Conservation (phyloP, 2,329 filamentous ascomycete genomes). For the Talaromyces funiculosus region DNA sequence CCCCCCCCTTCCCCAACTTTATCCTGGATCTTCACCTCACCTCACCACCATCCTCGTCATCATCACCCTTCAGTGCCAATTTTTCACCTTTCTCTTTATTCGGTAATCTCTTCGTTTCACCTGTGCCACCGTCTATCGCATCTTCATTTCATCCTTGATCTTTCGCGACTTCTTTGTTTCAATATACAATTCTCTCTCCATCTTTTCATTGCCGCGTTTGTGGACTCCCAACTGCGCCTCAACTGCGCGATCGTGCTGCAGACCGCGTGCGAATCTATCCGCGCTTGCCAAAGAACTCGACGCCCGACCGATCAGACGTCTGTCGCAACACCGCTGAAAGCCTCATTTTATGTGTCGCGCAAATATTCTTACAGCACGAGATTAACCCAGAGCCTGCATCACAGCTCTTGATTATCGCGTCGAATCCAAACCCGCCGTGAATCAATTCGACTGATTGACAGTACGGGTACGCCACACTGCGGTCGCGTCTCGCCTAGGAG, state of each 20-base stretch:
- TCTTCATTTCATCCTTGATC: neutral
- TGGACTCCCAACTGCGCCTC: conserved; percentile 11
- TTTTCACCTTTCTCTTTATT: neutral
- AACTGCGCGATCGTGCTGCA: conserved; percentile 10
- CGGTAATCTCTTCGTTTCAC: neutral
- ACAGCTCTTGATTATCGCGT: neutral
- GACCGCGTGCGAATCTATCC: conserved; percentile 5
- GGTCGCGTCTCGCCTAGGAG: neutral
- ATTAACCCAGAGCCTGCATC: neutral
- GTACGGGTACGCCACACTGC: conserved; percentile 1
- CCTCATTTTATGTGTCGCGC: conserved; percentile 2
- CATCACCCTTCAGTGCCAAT: conserved; percentile 8
- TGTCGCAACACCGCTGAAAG: conserved; percentile 2
- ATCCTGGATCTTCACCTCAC: conserved; percentile 17
- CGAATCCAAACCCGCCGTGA: neutral
- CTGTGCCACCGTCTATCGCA: neutral
- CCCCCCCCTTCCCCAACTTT: conserved; percentile 18
- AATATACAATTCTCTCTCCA: neutral
- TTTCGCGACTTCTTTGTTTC: neutral
- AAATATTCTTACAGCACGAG: neutral
- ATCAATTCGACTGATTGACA: neutral
- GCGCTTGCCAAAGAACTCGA: neutral
- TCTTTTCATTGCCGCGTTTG: neutral
- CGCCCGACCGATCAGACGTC: neutral
- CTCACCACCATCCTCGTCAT: conserved; percentile 15